These are phyloP conservation scores for Mucuna pruriens DNA, from an alignment of 306 rosid species.

Conservation along the genomic window DNA sequence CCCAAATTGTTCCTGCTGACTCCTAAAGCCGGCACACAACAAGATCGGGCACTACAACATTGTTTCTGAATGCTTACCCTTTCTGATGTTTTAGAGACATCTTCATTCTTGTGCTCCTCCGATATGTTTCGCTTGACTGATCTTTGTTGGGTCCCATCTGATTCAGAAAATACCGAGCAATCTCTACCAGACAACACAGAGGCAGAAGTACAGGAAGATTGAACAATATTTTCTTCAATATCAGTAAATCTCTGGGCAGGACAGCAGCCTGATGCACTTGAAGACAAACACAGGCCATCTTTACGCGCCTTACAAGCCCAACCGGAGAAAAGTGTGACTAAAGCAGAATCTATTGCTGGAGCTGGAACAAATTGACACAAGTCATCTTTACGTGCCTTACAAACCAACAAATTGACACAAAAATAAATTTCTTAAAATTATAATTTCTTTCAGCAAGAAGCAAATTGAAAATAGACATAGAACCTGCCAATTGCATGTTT, in stretches of 20 bases:
- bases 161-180: conserved; percentile 53
- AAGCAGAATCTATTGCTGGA: conserved; percentile 84
- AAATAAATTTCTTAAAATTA: not conserved
- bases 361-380: conserved; percentile 74
- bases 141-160: conserved; percentile 64
- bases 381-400: too few relatives aligned
- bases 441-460: conserved; percentile 25
- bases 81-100: conserved; percentile 48
- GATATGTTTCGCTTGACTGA: conserved; percentile 57
- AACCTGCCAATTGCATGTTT: conserved; percentile 97
- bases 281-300: conserved; percentile 81
- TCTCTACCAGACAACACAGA: conserved; percentile 63
- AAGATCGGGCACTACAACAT: conserved; percentile 70
- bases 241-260: conserved; percentile 65
- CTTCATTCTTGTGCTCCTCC: conserved; percentile 53
- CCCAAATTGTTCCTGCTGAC: conserved; percentile 89
- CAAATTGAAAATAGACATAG: conserved; percentile 41
- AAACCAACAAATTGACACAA: conserved; percentile 21
- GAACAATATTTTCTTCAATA: conserved; percentile 63
- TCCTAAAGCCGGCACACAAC: conserved; percentile 95
- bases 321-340: conserved; percentile 92
- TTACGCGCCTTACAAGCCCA: conserved; percentile 99
- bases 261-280: conserved; percentile 77
- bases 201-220: conserved; percentile 59
- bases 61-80: conserved; percentile 51